Evolutionary conservation across 306 rosid species (phyloP), one percentile per base, ranked within the genome.

Genomic region (Cajanus cajan): DNA sequence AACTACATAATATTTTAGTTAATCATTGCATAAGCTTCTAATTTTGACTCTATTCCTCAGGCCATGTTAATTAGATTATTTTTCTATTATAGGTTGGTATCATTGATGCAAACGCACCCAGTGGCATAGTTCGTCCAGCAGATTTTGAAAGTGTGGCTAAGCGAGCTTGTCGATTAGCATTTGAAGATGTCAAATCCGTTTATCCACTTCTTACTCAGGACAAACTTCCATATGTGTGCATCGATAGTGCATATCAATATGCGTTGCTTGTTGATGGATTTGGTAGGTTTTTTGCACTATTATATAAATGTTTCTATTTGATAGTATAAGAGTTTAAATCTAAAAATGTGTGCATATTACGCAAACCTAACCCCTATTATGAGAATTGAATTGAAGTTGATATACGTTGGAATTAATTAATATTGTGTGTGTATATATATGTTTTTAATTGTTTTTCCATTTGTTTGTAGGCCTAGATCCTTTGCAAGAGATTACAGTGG

Each of bases 261-360:
- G 74, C 90, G 0, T 80, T 93, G 72, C 92, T 91, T 4, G 88
- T 91, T 24, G 86, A 89, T 78, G 98, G 96, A 69, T 93, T 93
- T 48, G 94, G 96, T 93, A 75, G 8, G 88, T 19, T 28, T 1
- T 28, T 36, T 63, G 4, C 3, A 2, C 0, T 34, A 33, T 28
- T 28, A 28, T 28, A 3, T 3, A 28, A 28, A 28, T 28, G 1
- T 28, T n/a, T n/a, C n/a, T n/a, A n/a, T n/a, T n/a, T n/a, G n/a
- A n/a, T n/a, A n/a, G n/a, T n/a, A n/a, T n/a, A n/a, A n/a, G n/a
- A n/a, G n/a, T n/a, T n/a, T n/a, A n/a, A n/a, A n/a, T n/a, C n/a
- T n/a, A n/a, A n/a, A n/a, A n/a, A n/a, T n/a, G n/a, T n/a, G n/a
- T n/a, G n/a, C n/a, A n/a, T n/a, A n/a, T n/a, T n/a, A n/a, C n/a